Percentiles rank a stretch among this genome's conserved stretches.
These are phyloP conservation scores for Chrysosporium queenslandicum DNA, from an alignment of 2,329 filamentous ascomycete species.

Conservation along the genomic window DNA sequence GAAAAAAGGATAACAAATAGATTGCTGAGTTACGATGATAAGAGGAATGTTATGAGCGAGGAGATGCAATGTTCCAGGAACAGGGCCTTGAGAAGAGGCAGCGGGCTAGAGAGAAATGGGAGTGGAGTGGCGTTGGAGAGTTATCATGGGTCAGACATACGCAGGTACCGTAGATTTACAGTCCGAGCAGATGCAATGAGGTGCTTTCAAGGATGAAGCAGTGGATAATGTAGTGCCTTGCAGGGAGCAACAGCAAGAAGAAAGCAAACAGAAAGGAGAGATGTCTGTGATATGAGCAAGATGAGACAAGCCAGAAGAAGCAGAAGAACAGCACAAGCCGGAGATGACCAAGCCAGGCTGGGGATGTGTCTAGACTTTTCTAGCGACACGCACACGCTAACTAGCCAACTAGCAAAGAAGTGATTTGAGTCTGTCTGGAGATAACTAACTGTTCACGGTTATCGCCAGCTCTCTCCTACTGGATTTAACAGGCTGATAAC, in stretches of 20 bases:
- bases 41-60: not conserved
- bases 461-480: no score
- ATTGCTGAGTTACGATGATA: not conserved
- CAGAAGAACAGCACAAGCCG: no score
- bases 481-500: no score
- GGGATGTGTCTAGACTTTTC: not conserved
- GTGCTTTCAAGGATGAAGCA: no score
- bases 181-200: no score
- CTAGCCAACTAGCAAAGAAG: no score
- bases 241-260: not conserved
- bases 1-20: no score
- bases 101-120: not conserved
- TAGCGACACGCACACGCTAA: no score
- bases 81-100: not conserved
- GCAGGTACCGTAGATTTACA: not conserved
- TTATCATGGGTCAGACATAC: not conserved
- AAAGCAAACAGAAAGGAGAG: not conserved
- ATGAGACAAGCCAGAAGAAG: not conserved
- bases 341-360: not conserved
- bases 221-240: not conserved
- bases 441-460: no score
- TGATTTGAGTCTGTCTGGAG: no score
- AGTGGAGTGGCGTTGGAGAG: not conserved
- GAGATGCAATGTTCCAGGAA: not conserved
- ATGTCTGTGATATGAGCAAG: not conserved